Evolutionary conservation across 768 basidiomycete species (phyloP).

Genomic region (Lyophyllum shimeji): DNA sequence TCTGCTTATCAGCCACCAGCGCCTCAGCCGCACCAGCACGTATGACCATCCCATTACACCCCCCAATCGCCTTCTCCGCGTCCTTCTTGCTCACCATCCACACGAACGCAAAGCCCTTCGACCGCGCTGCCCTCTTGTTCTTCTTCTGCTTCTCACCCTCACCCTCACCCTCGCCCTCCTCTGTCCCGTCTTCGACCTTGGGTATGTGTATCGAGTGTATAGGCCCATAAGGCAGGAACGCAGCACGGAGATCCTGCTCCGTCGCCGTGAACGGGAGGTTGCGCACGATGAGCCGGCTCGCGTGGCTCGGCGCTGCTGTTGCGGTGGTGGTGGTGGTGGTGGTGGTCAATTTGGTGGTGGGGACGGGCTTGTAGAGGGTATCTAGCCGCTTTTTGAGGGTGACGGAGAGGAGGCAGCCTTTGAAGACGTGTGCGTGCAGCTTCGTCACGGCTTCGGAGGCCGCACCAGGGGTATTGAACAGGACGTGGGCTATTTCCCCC

Average conservation of each 20-base stretch:
- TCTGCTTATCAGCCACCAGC: conserved; percentile 62
- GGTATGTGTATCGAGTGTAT: conserved; percentile 87
- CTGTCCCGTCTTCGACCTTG: conserved; percentile 30
- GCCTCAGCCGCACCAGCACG: conserved; percentile 60
- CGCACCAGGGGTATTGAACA: conserved; percentile 66
- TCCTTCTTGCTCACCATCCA: conserved; percentile 89
- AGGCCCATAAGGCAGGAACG: conserved; percentile 87
- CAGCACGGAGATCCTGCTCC: conserved; percentile 79
- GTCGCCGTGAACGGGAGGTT: conserved; percentile 86
- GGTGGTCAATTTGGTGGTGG: conserved; percentile 26
- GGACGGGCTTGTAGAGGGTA: conserved; percentile 50
- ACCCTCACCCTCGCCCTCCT: conserved; percentile 28
- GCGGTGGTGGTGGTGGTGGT: conserved; percentile 19
- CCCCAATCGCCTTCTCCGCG: conserved; percentile 79
- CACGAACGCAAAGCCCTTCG: conserved; percentile 91
- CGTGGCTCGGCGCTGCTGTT: conserved; percentile 55
- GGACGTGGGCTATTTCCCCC: conserved; percentile 54
- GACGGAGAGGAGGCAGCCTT: conserved; percentile 82
- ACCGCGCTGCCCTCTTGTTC: too few species aligned
- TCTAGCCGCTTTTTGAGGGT: conserved; percentile 87
- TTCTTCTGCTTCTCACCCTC: too few species aligned
- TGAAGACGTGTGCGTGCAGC: conserved; percentile 92
- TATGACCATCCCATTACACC: conserved; percentile 74
- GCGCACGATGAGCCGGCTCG: conserved; percentile 84
- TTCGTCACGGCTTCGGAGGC: conserved; percentile 75